phyloP scores from a whole-genome alignment of 2,329 filamentous ascomycete species.

The Elsinoe ampelina region DNA sequence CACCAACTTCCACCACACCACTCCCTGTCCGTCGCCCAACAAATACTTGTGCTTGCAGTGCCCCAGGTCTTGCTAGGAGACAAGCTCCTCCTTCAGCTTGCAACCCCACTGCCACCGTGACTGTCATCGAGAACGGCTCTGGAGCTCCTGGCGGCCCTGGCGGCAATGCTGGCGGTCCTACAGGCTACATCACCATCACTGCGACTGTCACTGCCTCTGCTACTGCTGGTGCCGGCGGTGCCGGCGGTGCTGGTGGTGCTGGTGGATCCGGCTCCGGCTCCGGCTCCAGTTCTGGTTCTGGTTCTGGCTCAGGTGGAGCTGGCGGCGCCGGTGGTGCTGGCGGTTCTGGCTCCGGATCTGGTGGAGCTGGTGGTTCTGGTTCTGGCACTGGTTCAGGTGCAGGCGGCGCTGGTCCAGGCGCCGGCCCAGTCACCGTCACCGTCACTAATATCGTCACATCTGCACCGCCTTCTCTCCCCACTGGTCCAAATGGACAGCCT shows the following conservation, averaged over 20 bases:
- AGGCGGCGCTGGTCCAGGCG: neutral
- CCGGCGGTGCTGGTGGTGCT: neutral
- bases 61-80: neutral
- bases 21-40: slow-evolving; percentile 4
- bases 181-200: neutral
- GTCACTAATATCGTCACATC: slow-evolving; percentile 1
- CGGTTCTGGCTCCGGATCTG: neutral
- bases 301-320: slow-evolving; percentile 3
- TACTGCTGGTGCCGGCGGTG: neutral
- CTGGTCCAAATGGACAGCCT: neutral
- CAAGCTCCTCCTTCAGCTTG: neutral
- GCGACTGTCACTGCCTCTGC: slow-evolving; percentile 10
- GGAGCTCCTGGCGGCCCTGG: neutral
- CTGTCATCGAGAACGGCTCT: slow-evolving; percentile 17
- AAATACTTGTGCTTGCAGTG: slow-evolving; percentile 8
- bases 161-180: neutral
- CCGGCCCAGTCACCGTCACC: neutral
- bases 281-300: no score
- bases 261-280: no score
- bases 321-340: no score
- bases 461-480: neutral
- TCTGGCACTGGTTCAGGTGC: neutral
- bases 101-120: slow-evolving; percentile 14
- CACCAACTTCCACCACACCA: slow-evolving; percentile 13
- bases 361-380: neutral